Base-by-base conservation (phyloP, 1,284 basidiomycete species). In the Apiotrichum brassicae region DNA sequence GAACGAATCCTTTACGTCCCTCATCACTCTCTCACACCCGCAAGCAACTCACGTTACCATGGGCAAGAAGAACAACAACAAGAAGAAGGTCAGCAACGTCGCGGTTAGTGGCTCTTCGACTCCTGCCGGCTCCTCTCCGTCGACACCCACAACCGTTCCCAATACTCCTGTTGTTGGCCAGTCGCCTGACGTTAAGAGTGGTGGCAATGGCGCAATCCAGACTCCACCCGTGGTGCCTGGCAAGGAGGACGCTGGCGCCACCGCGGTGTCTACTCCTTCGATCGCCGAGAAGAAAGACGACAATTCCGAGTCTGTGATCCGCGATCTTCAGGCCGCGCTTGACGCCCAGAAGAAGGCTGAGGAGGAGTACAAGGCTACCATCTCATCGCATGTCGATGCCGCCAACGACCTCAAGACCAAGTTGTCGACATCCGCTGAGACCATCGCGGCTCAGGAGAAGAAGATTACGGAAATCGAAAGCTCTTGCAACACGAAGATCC, bases 371-470 rank as follows among this genome's bases (percentile, higher is more conserved):
- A 42, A 42, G 40, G 9, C 26, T 18, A 42, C 40, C 2, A 24
- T 26, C 11, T 28, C 48, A 2, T 24, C 41, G 43, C 48, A 52
- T 28, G 45, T 49, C n/a, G 38, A 45, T 14, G 38, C 54, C 1
- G 18, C 54, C 2, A 12, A 25, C 18, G 12, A 12, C 7, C 40
- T 42, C 26, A 30, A 42, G 40, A 11, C 26, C 26, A 20, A 26
- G 24, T 6, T 32, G 23, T 9, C 19, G 26, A 24, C 13, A 12
- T 30, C 40, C n/a, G 18, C 7, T 13, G 40, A 42, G 16, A 32
- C 40, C 9, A 22, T 26, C 9, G 44, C 48, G 5, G 41, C 45
- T 2, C 56, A 59, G 40, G 51, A 58, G 32, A 59, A 60, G 46
- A 51, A 41, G 2, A 18, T 62, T 9, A 45, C 48, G 19, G 47